A percentile compares a stretch with the other conserved stretches of the same genome.
These are phyloP conservation scores for Abrus pulchellus DNA, from an alignment of 306 rosid species.

Conservation along the genomic window DNA sequence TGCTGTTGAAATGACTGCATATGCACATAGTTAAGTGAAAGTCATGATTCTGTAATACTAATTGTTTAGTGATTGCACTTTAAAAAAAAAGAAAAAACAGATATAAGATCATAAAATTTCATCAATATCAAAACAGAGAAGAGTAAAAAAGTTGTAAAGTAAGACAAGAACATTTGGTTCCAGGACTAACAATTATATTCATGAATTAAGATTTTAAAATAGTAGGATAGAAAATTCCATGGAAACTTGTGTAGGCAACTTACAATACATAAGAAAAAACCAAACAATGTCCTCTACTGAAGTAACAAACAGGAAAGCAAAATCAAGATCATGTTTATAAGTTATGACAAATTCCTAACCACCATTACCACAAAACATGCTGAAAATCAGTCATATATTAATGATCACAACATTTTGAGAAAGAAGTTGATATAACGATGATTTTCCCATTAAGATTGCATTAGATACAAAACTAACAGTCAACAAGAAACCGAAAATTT, in stretches of 20 bases:
- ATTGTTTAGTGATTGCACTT: not conserved
- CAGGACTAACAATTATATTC: slow-evolving; percentile 11
- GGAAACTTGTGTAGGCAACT: not conserved
- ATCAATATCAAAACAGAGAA: slow-evolving; percentile 21
- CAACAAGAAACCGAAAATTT: slow-evolving; percentile 21
- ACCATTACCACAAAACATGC: slow-evolving; percentile 25
- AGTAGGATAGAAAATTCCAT: slow-evolving; percentile 16
- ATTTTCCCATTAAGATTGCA: slow-evolving; percentile 37
- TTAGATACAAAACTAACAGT: slow-evolving; percentile 29
- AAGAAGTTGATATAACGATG: slow-evolving; percentile 17
- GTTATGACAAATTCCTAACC: slow-evolving; percentile 41
- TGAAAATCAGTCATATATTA: slow-evolving; percentile 31
- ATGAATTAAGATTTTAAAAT: not conserved
- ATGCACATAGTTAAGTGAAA: slow-evolving; percentile 27
- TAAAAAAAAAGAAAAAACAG: slow-evolving; percentile 4
- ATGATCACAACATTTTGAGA: slow-evolving; percentile 31
- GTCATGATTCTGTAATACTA: slow-evolving; percentile 37
- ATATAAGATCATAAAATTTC: slow-evolving; percentile 20
- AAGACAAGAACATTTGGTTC: slow-evolving; percentile 13
- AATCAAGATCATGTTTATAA: slow-evolving; percentile 34
- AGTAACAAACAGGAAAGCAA: slow-evolving; percentile 34
- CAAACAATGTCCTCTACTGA: not conserved
- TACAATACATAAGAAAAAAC: slow-evolving; percentile 12
- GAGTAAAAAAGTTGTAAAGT: not conserved
- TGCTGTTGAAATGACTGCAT: slow-evolving; percentile 85